Evolutionary conservation across 2,329 filamentous ascomycete species (phyloP).

Genomic region (Ceratocystiopsis brevicomis): DNA sequence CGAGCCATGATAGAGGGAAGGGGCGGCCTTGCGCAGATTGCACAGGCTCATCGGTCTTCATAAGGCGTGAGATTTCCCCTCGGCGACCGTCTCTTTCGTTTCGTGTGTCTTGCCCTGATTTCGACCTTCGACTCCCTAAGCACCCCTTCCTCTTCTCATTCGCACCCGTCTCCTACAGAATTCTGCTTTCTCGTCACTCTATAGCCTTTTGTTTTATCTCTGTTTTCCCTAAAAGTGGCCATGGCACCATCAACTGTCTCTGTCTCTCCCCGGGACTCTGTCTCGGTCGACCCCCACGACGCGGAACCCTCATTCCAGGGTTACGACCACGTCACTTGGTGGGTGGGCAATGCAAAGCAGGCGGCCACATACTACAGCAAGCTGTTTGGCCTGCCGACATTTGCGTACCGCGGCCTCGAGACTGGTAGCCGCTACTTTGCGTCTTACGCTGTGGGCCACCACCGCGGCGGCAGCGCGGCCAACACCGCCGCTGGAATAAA

Average conservation of each 20-base stretch:
- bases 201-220: background rate
- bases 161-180: background rate
- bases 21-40: no score
- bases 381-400: conserved; percentile 65
- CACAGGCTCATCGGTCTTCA: no score
- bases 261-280: conserved; percentile 26
- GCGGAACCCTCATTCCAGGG: conserved; percentile 44
- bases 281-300: conserved; percentile 19
- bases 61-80: no score
- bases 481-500: conserved; percentile 15
- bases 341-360: conserved; percentile 93
- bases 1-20: no score
- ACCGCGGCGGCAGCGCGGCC: conserved; percentile 4
- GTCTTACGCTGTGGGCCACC: conserved; percentile 65
- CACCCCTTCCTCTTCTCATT: background rate
- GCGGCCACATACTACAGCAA: conserved; percentile 75
- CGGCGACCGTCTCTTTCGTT: no score
- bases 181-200: background rate
- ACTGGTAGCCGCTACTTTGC: conserved; percentile 67
- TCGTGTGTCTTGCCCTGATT: no score
- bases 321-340: conserved; percentile 91
- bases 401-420: conserved; percentile 78
- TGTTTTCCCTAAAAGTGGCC: conserved; percentile 11
- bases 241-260: conserved; percentile 43
- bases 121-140: no score